Percentiles rank a stretch among this genome's conserved stretches.
Conservation (phyloP, 2,329 filamentous ascomycete species). For the Xylaria digitata region DNA sequence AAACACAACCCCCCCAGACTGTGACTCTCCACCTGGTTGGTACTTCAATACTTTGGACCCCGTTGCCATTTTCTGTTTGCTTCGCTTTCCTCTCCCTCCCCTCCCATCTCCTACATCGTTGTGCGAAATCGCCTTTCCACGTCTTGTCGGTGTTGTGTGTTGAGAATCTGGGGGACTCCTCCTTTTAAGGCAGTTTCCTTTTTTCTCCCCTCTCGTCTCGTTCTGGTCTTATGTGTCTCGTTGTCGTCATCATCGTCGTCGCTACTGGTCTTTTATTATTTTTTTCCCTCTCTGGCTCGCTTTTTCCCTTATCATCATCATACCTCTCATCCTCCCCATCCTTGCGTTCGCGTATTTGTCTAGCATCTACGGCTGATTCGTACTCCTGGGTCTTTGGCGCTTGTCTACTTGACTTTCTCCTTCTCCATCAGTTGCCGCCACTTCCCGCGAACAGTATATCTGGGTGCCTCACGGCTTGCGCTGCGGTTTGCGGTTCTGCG, state of each 20-base stretch:
- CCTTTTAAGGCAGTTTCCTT: slow-evolving; percentile 57
- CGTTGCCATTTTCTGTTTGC: slow-evolving; percentile 43
- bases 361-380: slow-evolving; percentile 36
- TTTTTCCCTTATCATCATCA: slow-evolving; percentile 41
- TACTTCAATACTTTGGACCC: slow-evolving; percentile 43
- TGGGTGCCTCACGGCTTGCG: slow-evolving; percentile 34
- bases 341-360: slow-evolving; percentile 36
- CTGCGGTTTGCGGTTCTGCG: slow-evolving; percentile 29
- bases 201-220: slow-evolving; percentile 44
- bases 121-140: slow-evolving; percentile 51
- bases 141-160: slow-evolving; percentile 54
- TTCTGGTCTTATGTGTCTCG: slow-evolving; percentile 48
- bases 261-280: slow-evolving; percentile 36
- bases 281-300: slow-evolving; percentile 48
- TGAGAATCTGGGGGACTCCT: slow-evolving; percentile 54
- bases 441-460: slow-evolving; percentile 25
- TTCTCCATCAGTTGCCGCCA: slow-evolving; percentile 39
- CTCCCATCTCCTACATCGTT: slow-evolving; percentile 51
- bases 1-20: slow-evolving; percentile 7
- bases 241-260: slow-evolving; percentile 43
- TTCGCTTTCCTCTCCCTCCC: slow-evolving; percentile 47
- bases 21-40: slow-evolving; percentile 35
- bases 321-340: slow-evolving; percentile 41
- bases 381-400: slow-evolving; percentile 39
- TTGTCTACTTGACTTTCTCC: slow-evolving; percentile 37